Base-by-base conservation (phyloP, 495 filamentous ascomycete genomes). In the Talaromyces trachyspermus region DNA sequence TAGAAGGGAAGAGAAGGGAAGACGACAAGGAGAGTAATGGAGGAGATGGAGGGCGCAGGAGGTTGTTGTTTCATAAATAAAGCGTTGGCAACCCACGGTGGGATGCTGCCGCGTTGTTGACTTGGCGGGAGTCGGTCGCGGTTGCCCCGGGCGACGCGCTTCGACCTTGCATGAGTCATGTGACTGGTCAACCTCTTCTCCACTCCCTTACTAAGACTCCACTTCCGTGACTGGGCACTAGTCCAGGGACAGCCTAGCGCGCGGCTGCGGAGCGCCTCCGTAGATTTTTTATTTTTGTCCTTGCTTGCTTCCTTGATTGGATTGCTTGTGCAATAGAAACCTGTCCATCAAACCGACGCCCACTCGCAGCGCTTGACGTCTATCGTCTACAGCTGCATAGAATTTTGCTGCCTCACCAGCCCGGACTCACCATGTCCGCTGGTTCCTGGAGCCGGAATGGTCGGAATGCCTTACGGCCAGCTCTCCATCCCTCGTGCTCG, bases 381-480 rank as follows among this genome's bases (percentile, higher is more conserved):
- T 9, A 10, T 11, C 2, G 8, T n/a, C n/a, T 32, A 32, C 2
- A 36, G 33, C 33, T 38, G 7, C 35, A 22, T 12, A 5, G n/a
- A 9, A 37, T 38, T 38, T 3, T 2, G 0, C 17, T 11, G 4
- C 22, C 35, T 15, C 32, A 38, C n/a, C 32, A 4, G 14, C 12
- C 39, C 20, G 39, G 17, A 20, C 20, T 42, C 12, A 42, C 26
- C 39, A 42, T 42, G 44, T 46, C 44, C 30, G 12, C 19, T 11
- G 20, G 72, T 55, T 51, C 69, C 8, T 52, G 68, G 19, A 74
- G 69, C 42, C 64, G 67, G 46, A 61, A 61, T 43, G 60, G 62
- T 49, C 35, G 57, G 14, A 41, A 56, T 2, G 14, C 60, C 10
- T n/a, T 51, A 19, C 52, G 51, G 5, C 43, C 53, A 12, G 14